Base-by-base conservation (phyloP, 2,329 filamentous ascomycete species). In the Plectosphaerella plurivora region DNA sequence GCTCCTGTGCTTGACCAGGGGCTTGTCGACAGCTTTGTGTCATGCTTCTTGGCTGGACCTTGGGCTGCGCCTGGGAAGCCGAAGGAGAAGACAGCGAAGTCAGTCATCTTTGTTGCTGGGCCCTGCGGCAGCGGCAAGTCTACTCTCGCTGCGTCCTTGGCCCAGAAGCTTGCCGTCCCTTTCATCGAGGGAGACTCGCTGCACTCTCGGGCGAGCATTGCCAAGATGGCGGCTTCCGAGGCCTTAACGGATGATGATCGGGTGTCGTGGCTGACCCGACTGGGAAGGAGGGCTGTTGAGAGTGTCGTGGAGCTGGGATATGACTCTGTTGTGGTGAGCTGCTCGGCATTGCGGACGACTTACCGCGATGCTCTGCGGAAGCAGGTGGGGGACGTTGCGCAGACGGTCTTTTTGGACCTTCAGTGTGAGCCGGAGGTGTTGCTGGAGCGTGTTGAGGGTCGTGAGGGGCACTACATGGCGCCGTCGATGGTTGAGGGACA, bases 71-170 rank as follows among this genome's bases (percentile, higher is more conserved):
- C 74, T 4, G 73, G 72, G 2, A 41, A 5, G 15, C 37, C 53
- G 11, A 74, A 52, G 71, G 77, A 59, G 55, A 61, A 11, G 24
- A 24, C 20, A 3, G 9, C 33, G 4, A 65, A 62, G 51, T 66
- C 59, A 4, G 60, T 66, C 3, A 55, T 73, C 14, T 50, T 74
- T 5, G 55, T 73, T 15, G 65, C 67, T 5, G 71, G 72, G 0
- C 72, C 71, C 4, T 71, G 69, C 49, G 72, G 70, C 4, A 68
- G 66, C n/a, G 71, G 71, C 3, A 73, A 73, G 56, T 67, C 69
- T 0, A 73, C 69, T 0, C 50, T 73, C 0, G 68, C 64, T 2
- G 52, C 55, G n/a, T 55, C 60, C 1, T 49, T 74, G n/a, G 62
- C 66, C 0, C 46, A 57, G 1, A 57, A 45, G 9, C 55, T 73